Base-by-base conservation (phyloP, 345 rosid species). In the Salix arbutifolia region DNA sequence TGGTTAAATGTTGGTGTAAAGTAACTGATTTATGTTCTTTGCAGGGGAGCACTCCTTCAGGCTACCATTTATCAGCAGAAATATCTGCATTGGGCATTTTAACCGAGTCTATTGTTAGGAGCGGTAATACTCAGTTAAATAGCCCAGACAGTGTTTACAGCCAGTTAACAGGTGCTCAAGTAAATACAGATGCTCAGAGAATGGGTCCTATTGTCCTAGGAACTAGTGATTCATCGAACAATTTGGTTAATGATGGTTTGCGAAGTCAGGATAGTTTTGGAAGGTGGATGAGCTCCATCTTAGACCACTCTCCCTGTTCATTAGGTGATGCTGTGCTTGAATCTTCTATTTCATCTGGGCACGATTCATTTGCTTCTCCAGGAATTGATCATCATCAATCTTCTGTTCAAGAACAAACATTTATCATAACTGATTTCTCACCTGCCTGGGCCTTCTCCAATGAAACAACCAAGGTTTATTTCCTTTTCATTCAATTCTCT, bases 231-330 rank as follows among this genome's bases (percentile, higher is more conserved):
- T 69, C 90, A 6, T 56, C 80, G 80, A 88, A 86, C 79, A 76
- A 76, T 82, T 79, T 83, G 81, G 83, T 76, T 28, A 76, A 87
- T 81, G 88, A 81, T 56, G 88, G 90, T 84, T 80, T 89, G 76
- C 90, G 87, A 78, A 92, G 87, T 82, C 94, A 90, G 82, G 99
- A 90, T 78, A 96, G 92, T 87, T 90, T 92, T 82, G 93, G 97
- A 76, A 86, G 79, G 83, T 96, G 98, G 99, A 87, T 93, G 81
- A 83, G 87, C 83, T 80, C 68, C 61, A 75, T 91, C 65, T 81
- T 90, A 68, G 76, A 86, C 7, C 89, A 88, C 72, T 81, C 96
- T 69, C 85, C 88, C 5, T 83, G 79, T 58, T 83, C 92, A 38
- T 70, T 81, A 69, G 88, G 85, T 79, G 90, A 82, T 74, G 82